Percentiles rank a stretch among this genome's conserved stretches.
phyloP scores from a whole-genome alignment of 768 basidiomycete species.

The Amanita rubescens region DNA sequence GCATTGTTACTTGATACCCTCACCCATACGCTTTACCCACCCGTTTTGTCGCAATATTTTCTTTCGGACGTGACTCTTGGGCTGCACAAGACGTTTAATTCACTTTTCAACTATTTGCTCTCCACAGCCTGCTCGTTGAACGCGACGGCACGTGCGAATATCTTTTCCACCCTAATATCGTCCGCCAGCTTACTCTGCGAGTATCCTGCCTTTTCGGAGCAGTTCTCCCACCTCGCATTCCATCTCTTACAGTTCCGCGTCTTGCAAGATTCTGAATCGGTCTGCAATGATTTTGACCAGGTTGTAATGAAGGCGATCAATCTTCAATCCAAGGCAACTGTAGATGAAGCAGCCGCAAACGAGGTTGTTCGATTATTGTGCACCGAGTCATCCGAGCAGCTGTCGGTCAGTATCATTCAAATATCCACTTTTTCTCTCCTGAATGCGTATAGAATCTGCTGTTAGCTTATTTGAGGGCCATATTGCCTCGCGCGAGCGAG shows the following conservation, averaged over 20 bases:
- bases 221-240: neutral
- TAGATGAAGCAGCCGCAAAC: neutral
- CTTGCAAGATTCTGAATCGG: neutral
- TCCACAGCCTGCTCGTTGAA: conserved; percentile 25
- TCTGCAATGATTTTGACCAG: neutral
- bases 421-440: conserved; percentile 4
- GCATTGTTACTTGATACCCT: conserved; percentile 38
- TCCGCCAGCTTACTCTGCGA: neutral
- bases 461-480: conserved; percentile 21
- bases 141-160: neutral
- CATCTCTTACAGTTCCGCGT: neutral
- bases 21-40: conserved; percentile 31
- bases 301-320: conserved; percentile 2
- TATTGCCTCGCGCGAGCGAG: conserved; percentile 17
- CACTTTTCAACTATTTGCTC: conserved; percentile 22
- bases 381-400: conserved; percentile 6
- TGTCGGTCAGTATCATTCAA: conserved; percentile 10
- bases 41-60: conserved; percentile 41
- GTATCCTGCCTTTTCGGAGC: neutral
- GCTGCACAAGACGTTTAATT: conserved; percentile 32
- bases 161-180: neutral
- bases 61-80: conserved; percentile 40
- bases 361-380: conserved; percentile 2
- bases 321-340: neutral
- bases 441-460: conserved; percentile 18